Base-by-base conservation (phyloP, 192 early-diverging fungal species). In the Rhizophagus clarus region DNA sequence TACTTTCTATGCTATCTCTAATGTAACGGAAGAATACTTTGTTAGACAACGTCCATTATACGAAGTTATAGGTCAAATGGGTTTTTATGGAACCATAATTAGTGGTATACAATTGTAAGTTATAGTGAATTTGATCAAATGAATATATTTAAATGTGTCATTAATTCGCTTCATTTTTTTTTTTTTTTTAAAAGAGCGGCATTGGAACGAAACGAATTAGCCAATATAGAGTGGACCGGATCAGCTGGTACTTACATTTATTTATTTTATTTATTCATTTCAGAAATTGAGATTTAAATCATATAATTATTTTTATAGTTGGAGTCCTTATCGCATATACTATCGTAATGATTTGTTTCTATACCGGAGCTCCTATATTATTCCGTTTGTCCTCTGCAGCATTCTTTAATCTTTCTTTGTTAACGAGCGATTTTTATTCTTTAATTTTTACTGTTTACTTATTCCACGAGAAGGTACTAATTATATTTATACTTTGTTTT, bases 361-460 rank as follows among this genome's bases (percentile, higher is more conserved):
- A 95, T 76, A 87, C 91, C 26, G 68, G 91, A 20, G 88, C 90
- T 1, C 94, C 94, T n/a, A 85, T 92, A 74, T 74, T 95, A 67
- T 93, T 95, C 86, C 86, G 92, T 11, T 61, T 90, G 69, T 87
- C 90, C 72, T 92, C 91, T 45, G 93, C 94, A 1, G 88, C 91
- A 29, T 89, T 94, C 73, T 95, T 93, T 84, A 95, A 95, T 78
- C 77, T 95, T 74, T 92, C 91, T 32, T 83, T 95, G 15, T 83
- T 95, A 77, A 93, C 94, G 9, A 92, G 90, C 77, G 93, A 95
- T 82, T 94, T 95, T 76, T 95, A 94, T 80, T 91, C 92, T 2
- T 85, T 94, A 37, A 85, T 93, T 62, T 94, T 95, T 88, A 91
- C 90, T 42, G 82, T 92, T 61, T 90, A 88, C 82, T 85, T 95